Evolutionary conservation across 805 yeast genomes (phyloP).

Genomic region (Sporopachydermia lactativora): DNA sequence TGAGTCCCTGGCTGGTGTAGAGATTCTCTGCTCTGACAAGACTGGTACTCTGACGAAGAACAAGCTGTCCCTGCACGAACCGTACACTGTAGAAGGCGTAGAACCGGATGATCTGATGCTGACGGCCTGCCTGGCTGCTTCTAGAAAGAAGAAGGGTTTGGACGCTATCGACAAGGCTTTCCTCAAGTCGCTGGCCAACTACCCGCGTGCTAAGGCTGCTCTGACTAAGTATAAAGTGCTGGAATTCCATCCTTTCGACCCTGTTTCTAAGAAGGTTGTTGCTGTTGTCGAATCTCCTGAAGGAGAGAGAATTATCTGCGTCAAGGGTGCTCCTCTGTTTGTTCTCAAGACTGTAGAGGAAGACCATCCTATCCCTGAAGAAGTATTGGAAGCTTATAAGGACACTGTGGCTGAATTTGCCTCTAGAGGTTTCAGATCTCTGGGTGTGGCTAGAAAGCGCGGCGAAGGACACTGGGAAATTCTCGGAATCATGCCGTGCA

Average conservation of each 20-base stretch:
- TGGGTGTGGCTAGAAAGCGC: conserved; percentile 98
- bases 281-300: conserved; percentile 91
- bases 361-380: conserved; percentile 90
- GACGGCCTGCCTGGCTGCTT: conserved; percentile 95
- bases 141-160: conserved; percentile 96
- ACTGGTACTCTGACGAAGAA: conserved; percentile 96
- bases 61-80: conserved; percentile 91
- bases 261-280: conserved; percentile 91
- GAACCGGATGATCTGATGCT: conserved; percentile 93
- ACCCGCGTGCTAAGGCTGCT: conserved; percentile 90
- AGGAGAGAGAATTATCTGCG: conserved; percentile 91
- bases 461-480: conserved; percentile 98
- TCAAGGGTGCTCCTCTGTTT: conserved; percentile 95
- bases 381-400: conserved; percentile 85
- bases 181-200: conserved; percentile 73
- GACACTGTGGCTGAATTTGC: conserved; percentile 96
- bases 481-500: conserved; percentile 95
- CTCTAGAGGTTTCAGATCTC: conserved; percentile 95
- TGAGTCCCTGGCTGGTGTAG: conserved; percentile 95
- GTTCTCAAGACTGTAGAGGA: conserved; percentile 90
- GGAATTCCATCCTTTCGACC: conserved; percentile 95
- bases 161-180: conserved; percentile 96
- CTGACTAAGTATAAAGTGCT: conserved; percentile 76
- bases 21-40: conserved; percentile 91
- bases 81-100: conserved; percentile 96